Conservation (phyloP, 352 stramenopile species). For the Phytophthora cactorum region DNA sequence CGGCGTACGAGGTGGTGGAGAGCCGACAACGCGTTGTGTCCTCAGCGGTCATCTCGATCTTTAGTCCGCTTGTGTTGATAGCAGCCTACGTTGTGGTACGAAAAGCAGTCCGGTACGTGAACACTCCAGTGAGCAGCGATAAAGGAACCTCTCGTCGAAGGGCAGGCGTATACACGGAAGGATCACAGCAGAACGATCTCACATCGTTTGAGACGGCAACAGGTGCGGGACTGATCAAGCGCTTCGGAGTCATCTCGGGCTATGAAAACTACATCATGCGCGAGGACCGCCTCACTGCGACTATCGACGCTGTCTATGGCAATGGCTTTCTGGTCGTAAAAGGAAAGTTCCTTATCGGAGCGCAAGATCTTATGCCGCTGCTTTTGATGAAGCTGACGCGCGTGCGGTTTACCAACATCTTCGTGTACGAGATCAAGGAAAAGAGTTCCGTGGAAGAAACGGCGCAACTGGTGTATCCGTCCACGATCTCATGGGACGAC, state of each 20-base stretch:
- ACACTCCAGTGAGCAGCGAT: neutral
- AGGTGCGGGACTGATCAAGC: slow-evolving; percentile 27
- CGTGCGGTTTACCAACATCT: slow-evolving; percentile 44
- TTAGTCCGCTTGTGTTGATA: slow-evolving; percentile 28
- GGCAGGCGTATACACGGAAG: slow-evolving; percentile 17
- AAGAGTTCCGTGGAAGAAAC: slow-evolving; percentile 28
- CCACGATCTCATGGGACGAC: slow-evolving; percentile 38
- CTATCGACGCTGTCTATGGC: slow-evolving; percentile 44
- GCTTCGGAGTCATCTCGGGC: slow-evolving; percentile 24
- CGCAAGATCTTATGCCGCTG: slow-evolving; percentile 35
- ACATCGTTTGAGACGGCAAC: slow-evolving; percentile 34
- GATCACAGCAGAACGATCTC: slow-evolving; percentile 7
- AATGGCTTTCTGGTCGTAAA: slow-evolving; percentile 49
- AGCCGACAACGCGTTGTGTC: slow-evolving; percentile 18
- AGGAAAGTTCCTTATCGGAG: slow-evolving; percentile 40
- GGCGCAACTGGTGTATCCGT: slow-evolving; percentile 37
- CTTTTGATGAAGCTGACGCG: slow-evolving; percentile 46
- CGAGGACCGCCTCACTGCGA: slow-evolving; percentile 27
- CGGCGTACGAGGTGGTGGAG: slow-evolving; percentile 18
- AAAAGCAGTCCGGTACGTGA: slow-evolving; percentile 16
- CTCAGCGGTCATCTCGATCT: slow-evolving; percentile 25
- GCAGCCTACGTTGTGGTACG: slow-evolving; percentile 24
- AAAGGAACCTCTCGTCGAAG: neutral
- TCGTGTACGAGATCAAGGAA: slow-evolving; percentile 30
- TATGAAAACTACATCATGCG: slow-evolving; percentile 35